Evolutionary conservation across 345 rosid species (phyloP).

Genomic region (Populus euphratica): DNA sequence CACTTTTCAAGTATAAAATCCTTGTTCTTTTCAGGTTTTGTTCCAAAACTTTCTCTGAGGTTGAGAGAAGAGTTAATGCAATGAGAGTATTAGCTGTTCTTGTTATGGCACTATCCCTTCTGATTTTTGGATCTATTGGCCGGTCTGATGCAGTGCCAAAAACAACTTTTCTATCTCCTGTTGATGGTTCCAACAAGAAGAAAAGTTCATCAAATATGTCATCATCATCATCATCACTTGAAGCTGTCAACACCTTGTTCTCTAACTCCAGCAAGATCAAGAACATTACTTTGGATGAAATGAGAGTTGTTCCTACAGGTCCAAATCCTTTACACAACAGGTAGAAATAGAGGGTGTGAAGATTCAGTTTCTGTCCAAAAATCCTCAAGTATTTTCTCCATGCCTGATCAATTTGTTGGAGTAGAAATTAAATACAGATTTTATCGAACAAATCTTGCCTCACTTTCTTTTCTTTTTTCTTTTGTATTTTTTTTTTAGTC

Average conservation of each 20-base stretch:
- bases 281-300: conserved; percentile 11
- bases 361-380: background rate
- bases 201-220: background rate
- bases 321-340: conserved; percentile 38
- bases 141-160: conserved; percentile 18
- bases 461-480: background rate
- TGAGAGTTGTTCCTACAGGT: conserved; percentile 35
- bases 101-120: background rate
- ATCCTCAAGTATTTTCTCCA: background rate
- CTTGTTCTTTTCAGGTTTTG: background rate
- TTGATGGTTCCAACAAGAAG: conserved; percentile 1
- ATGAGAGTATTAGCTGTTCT: conserved; percentile 26
- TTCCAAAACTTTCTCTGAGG: background rate
- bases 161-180: background rate
- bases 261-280: conserved; percentile 2
- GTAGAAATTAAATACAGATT: no score
- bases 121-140: conserved; percentile 5
- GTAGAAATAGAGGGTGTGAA: background rate
- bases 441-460: no score
- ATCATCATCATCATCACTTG: background rate
- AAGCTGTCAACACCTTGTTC: conserved; percentile 8
- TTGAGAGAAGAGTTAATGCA: background rate
- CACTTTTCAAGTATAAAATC: conserved; percentile 6
- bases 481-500: background rate
- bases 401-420: background rate